phyloP scores from a whole-genome alignment of 1,284 basidiomycete species.

The Porogramme epimiltina region DNA sequence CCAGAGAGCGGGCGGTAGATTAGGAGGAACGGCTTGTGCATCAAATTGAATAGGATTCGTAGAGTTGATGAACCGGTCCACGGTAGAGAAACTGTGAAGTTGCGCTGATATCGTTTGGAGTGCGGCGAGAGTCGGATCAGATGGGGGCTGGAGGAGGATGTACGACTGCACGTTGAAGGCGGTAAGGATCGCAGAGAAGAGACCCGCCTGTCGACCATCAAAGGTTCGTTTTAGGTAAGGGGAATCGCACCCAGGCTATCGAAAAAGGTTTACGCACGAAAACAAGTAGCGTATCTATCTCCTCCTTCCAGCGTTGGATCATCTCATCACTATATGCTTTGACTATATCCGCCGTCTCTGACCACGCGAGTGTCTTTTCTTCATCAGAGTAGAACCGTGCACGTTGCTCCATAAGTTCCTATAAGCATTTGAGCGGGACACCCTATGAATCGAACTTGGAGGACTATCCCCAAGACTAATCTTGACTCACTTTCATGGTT shows the following conservation, averaged over 20 bases:
- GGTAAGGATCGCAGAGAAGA: conserved; percentile 14
- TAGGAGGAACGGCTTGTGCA: not conserved
- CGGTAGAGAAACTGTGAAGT: not conserved
- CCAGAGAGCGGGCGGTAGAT: not conserved
- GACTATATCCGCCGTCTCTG: no score
- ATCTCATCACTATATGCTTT: conserved; percentile 13
- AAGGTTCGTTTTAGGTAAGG: not conserved
- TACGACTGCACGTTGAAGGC: conserved; percentile 18
- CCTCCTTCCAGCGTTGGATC: conserved; percentile 13
- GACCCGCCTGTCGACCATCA: conserved; percentile 2
- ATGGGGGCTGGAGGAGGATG: conserved; percentile 9
- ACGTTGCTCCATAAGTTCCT: no score
- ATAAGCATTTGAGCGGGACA: no score
- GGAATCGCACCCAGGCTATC: not conserved
- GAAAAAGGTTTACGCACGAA: conserved; percentile 8
- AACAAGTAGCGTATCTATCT: conserved; percentile 19
- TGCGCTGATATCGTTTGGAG: conserved; percentile 11
- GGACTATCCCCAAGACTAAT: no score
- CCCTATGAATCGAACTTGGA: no score
- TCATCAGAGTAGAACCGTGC: no score
- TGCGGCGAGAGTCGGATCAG: not conserved
- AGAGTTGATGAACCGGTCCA: not conserved
- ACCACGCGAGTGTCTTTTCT: no score
- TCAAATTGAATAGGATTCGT: not conserved
- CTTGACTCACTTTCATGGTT: no score